Base-by-base conservation (phyloP, 106 monocot species). In the Narthecium ossifragum region DNA sequence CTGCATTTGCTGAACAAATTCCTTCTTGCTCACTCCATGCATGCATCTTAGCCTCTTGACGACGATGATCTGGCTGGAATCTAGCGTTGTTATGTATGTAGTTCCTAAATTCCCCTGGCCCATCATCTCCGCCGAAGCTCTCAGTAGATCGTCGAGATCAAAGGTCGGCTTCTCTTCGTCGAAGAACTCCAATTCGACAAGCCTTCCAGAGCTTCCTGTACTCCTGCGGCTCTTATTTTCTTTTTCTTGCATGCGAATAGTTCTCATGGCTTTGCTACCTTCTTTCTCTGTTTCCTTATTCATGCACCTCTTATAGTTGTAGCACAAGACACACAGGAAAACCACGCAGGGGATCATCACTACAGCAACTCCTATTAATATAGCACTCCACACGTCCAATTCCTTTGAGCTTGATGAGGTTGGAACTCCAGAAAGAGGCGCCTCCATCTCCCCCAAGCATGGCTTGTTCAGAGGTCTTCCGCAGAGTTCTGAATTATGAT, bases 1-100 rank as follows among this genome's bases (percentile, higher is more conserved):
- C n/a, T 68, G 73, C 57, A 78, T 55, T 36, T 68, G 72, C 34
- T 78, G 73, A 31, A 41, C 51, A 53, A 78, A 78, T 33, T 68
- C 72, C 57, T 51, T 63, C 58, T 55, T 67, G 13, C 55, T 30
- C 40, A 68, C 31, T 31, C 56, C 62, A 33, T n/a, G 29, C 51
- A 78, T 66, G 26, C 67, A 66, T 36, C 39, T 73, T 10, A 78
- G 31, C 52, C 78, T 70, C 73, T 83, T 83, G 55, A 83, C 78
- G 0, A 47, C 55, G 54, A 78, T 46, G 10, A 63, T 36, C 3
- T n/a, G 9, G 5, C 66, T 73, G 15, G 55, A 53, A 20, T 69
- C 66, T 7, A 83, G 64, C 6, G 57, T 66, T 32, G 65, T 57
- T 34, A 26, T 59, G 38, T 83, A 83, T 2, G 74, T 78, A 4